Evolutionary conservation across 148 eudicot species (phyloP).

Genomic region (Rhododendron kiyosumense): DNA sequence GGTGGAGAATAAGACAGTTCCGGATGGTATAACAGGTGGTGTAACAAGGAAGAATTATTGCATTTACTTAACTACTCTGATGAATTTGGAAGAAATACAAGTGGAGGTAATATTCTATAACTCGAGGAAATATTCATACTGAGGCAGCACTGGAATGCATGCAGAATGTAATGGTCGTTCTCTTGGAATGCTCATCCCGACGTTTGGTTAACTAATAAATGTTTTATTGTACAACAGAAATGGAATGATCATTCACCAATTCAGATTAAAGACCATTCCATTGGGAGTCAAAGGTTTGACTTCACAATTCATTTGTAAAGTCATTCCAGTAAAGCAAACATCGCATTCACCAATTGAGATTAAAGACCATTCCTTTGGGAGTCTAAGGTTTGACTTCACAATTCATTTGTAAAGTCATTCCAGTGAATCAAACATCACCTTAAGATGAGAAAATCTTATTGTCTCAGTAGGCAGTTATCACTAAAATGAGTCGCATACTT

Average conservation of each 20-base stretch:
- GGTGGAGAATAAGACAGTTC: neutral
- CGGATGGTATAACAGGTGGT: conserved; percentile 15
- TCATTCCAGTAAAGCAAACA: neutral
- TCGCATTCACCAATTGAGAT: neutral
- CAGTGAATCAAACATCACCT: neutral
- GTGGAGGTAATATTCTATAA: conserved; percentile 57
- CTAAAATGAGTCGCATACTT: conserved; percentile 1
- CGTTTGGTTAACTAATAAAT: neutral
- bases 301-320: conserved; percentile 12
- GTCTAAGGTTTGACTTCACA: conserved; percentile 11
- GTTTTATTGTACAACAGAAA: neutral
- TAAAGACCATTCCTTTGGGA: neutral
- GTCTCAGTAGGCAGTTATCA: neutral
- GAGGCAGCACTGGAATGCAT: neutral
- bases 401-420: neutral
- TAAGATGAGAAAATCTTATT: neutral
- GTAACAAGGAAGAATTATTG: conserved; percentile 40
- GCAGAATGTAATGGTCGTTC: neutral
- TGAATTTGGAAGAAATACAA: conserved; percentile 77
- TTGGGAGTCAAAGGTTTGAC: neutral
- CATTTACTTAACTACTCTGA: conserved; percentile 47
- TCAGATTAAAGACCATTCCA: neutral
- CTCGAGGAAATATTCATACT: neutral
- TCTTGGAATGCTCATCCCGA: neutral
- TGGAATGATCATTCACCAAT: neutral